These are phyloP conservation scores for Theobroma cacao DNA, from an alignment of 345 rosid species.

Conservation along the genomic window DNA sequence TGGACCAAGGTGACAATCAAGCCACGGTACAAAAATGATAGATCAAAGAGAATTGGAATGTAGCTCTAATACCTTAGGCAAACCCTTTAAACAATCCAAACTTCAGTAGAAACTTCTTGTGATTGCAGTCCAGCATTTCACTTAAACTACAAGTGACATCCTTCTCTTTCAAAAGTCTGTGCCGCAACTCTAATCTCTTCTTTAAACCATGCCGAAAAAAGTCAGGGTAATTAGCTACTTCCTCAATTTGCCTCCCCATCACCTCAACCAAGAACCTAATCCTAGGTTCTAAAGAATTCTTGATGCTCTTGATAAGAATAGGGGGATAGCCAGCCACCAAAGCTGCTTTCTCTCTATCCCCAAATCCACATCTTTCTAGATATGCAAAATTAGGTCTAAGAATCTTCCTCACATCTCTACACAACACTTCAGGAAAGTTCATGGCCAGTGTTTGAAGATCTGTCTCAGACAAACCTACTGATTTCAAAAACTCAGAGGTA, in stretches of 20 bases:
- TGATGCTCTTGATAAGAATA: conserved; percentile 59
- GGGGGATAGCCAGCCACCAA: conserved; percentile 69
- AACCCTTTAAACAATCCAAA: conserved; percentile 40
- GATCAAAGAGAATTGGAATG: background rate
- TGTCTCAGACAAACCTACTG: conserved; percentile 43
- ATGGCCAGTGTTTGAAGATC: conserved; percentile 49
- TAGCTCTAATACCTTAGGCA: conserved; percentile 27
- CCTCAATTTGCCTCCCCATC: conserved; percentile 65
- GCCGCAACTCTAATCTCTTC: conserved; percentile 60
- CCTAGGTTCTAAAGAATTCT: conserved; percentile 66
- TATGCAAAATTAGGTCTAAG: conserved; percentile 52
- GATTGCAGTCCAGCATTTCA: conserved; percentile 71
- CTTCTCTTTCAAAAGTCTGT: conserved; percentile 51
- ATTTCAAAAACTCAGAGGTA: conserved; percentile 57
- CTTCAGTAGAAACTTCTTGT: conserved; percentile 52
- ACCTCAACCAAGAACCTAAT: conserved; percentile 66
- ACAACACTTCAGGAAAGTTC: conserved; percentile 65
- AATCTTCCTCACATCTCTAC: conserved; percentile 63
- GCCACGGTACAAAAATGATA: conserved; percentile 14
- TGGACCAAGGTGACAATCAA: background rate
- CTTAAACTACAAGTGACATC: conserved; percentile 59
- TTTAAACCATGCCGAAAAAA: conserved; percentile 70
- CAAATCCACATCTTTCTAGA: conserved; percentile 50
- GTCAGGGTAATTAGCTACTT: conserved; percentile 57
- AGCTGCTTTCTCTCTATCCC: conserved; percentile 47